phyloP scores from a whole-genome alignment of 2,329 filamentous ascomycete species.

The Exophiala viscosa region DNA sequence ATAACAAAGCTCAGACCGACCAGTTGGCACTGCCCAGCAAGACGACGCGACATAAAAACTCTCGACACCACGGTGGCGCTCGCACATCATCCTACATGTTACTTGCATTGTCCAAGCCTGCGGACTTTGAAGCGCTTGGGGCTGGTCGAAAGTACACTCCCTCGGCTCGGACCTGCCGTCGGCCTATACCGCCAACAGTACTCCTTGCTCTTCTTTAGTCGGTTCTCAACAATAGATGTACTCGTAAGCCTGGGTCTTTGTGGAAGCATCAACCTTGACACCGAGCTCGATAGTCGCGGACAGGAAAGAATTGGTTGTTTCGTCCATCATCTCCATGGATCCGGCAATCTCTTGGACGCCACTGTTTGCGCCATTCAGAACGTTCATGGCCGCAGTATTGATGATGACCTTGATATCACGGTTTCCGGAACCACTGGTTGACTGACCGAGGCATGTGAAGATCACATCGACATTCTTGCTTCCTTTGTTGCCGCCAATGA shows the following conservation, averaged over 20 bases:
- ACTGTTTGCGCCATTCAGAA: slow-evolving; percentile 5
- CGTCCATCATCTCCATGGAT: slow-evolving; percentile 11
- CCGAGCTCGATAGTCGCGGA: slow-evolving; percentile 8
- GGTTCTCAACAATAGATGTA: slow-evolving; percentile 16
- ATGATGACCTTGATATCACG: slow-evolving; percentile 14
- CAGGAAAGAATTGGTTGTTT: slow-evolving; percentile 7
- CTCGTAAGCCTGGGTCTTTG: slow-evolving; percentile 8
- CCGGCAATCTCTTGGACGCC: slow-evolving; percentile 10
- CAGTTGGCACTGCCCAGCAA: no score
- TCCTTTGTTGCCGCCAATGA: slow-evolving; percentile 14
- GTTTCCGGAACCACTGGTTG: slow-evolving; percentile 7
- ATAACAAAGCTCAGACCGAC: no score
- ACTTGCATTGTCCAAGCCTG: no score
- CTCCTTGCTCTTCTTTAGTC: neutral
- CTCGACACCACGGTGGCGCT: no score
- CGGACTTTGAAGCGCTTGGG: no score
- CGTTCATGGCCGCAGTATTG: neutral
- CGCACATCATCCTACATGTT: no score
- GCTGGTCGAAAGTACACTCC: no score
- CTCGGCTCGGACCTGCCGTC: no score
- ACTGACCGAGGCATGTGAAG: slow-evolving; percentile 9
- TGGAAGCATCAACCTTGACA: slow-evolving; percentile 5
- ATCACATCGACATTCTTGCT: slow-evolving; percentile 16
- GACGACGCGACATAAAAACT: no score
- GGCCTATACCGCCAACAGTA: no score